Conservation (phyloP, 768 basidiomycete species). For the Termitomyces sp. region DNA sequence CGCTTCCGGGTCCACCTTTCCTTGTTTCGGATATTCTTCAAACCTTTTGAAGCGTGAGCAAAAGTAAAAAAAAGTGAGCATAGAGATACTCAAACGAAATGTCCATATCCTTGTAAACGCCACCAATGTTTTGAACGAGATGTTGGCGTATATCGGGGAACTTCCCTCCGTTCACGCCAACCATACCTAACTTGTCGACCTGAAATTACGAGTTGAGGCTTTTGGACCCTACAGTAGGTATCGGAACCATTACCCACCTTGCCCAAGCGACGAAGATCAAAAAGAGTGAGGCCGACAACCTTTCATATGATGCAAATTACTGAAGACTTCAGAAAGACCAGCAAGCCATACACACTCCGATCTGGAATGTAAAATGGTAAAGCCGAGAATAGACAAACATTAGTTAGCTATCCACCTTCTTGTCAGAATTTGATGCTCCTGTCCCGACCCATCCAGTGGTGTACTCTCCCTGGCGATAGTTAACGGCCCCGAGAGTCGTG, state of each 20-base stretch:
- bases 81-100: slow-evolving; percentile 49
- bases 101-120: slow-evolving; percentile 87
- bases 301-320: slow-evolving; percentile 29
- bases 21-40: slow-evolving; percentile 72
- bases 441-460: slow-evolving; percentile 92
- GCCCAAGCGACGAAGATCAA: slow-evolving; percentile 81
- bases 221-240: neutral
- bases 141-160: slow-evolving; percentile 85
- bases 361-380: slow-evolving; percentile 36
- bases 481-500: neutral
- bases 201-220: slow-evolving; percentile 16
- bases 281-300: slow-evolving; percentile 88
- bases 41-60: slow-evolving; percentile 44
- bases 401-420: slow-evolving; percentile 57
- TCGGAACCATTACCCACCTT: slow-evolving; percentile 44
- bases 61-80: neutral
- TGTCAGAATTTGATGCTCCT: slow-evolving; percentile 93
- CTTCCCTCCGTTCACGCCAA: slow-evolving; percentile 84
- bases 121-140: slow-evolving; percentile 76
- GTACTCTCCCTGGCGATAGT: slow-evolving; percentile 65
- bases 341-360: slow-evolving; percentile 50
- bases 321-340: neutral
- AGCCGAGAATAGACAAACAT: neutral
- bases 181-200: slow-evolving; percentile 81
- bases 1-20: slow-evolving; percentile 69